These are phyloP conservation scores for Sinapis alba DNA, from an alignment of 441 rosid species.

Conservation along the genomic window DNA sequence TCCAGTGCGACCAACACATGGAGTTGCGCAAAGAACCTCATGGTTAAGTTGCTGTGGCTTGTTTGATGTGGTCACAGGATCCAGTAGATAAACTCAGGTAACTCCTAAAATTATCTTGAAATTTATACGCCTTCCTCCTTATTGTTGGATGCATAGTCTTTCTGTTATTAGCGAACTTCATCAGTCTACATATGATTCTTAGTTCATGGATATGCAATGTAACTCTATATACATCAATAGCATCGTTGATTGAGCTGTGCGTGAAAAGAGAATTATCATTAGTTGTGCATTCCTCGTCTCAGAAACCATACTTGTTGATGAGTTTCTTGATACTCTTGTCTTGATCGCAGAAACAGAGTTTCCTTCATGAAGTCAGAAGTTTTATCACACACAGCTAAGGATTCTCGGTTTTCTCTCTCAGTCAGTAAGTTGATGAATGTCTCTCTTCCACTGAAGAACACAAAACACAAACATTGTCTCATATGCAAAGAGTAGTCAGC, in stretches of 20 bases:
- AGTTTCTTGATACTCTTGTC: conserved; percentile 1
- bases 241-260: neutral
- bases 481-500: conserved; percentile 3
- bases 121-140: neutral
- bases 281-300: neutral
- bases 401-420: neutral
- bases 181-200: conserved; percentile 1
- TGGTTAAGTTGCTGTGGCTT: conserved; percentile 87
- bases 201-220: neutral
- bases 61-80: conserved; percentile 63
- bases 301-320: conserved; percentile 10
- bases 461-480: neutral
- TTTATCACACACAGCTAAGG: conserved; percentile 8
- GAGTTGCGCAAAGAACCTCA: conserved; percentile 55
- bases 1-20: conserved; percentile 48
- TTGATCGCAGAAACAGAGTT: conserved; percentile 13
- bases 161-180: neutral
- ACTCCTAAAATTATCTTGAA: neutral
- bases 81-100: conserved; percentile 55
- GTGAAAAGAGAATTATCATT: neutral
- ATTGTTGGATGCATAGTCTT: neutral
- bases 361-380: conserved; percentile 1
- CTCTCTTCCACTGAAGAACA: neutral
- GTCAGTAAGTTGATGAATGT: conserved; percentile 6
- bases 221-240: neutral